Evolutionary conservation across 768 basidiomycete genomes (phyloP), one percentile per base, ranked within the genome.

Genomic region (Termitomyces sp.): DNA sequence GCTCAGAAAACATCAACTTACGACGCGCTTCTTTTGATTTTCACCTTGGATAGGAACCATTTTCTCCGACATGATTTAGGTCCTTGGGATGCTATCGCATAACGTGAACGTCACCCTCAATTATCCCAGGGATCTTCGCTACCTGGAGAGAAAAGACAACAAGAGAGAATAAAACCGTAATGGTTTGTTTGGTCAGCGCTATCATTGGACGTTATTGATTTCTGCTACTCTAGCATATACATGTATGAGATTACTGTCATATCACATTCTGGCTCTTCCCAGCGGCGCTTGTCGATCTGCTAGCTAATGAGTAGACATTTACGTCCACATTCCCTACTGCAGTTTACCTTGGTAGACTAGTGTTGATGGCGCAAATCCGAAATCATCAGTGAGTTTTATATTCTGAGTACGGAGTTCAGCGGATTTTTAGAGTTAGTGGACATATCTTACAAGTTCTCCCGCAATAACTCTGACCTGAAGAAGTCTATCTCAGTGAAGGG

Each of bases 301-400:
- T 31, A 37, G 29, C 42, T 54, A 54, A 44, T 51, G 22, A 48
- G 48, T 52, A 22, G 46, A 20, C 33, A 31, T 42, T 44, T 58
- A 60, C 37, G 28, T 31, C 58, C 56, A 47, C 62, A 56, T 59
- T 26, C 28, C 51, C 22, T 26, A 10, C 46, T 41, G 47, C 41
- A 59, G 58, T 65, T 66, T 77, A 73, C 87, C 87, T 73, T 85
- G 85, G 71, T 88, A 81, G 26, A 90, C 82, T 22, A 93, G 70
- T 9, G 92, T 93, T 8, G 92, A 93, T 0, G 92, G 92, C 5
- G 92, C 92, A 66, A 90, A 88, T 6, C 92, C 92, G 66, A 94
- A 92, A 56, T 91, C 86, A 4, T 87, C 85, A 29, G 84, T 80
- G 55, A 92, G 71, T 61, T 76, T 73, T 54, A 93, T 81, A 44